phyloP scores from a whole-genome alignment of 163 green algal genomes.

The Coccomyxa subellipsoidea region DNA sequence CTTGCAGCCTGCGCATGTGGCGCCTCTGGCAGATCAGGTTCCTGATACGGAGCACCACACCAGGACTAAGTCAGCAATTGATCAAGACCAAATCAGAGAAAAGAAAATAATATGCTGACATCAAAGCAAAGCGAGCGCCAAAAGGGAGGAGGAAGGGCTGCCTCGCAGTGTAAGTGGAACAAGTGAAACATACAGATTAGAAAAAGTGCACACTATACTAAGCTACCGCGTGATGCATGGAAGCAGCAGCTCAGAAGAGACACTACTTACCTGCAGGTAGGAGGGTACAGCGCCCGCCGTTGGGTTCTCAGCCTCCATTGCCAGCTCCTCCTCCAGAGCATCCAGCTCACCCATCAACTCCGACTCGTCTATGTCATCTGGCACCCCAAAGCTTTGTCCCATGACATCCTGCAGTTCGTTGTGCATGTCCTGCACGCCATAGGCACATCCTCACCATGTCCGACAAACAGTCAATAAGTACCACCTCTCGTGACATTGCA shows the following conservation, averaged over 20 bases:
- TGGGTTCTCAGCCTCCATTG: conserved; percentile 52
- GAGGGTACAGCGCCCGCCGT: conserved; percentile 52
- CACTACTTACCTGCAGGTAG: conserved; percentile 76
- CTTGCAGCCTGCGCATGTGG: conserved; percentile 34
- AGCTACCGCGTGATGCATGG: too few species aligned
- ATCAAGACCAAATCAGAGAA: too few species aligned
- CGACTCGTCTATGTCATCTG: conserved; percentile 94
- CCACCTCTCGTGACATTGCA: too few species aligned
- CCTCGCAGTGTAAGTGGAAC: too few species aligned
- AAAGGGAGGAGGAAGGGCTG: too few species aligned
- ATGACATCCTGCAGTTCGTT: conserved; percentile 92
- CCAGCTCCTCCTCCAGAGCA: conserved; percentile 87
- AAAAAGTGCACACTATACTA: too few species aligned
- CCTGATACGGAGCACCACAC: conserved; percentile 32
- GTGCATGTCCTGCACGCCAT: conserved; percentile 68
- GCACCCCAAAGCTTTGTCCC: conserved; percentile 79
- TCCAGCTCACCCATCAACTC: conserved; percentile 95
- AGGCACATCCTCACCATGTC: background rate
- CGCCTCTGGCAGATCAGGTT: conserved; percentile 55
- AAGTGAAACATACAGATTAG: too few species aligned
- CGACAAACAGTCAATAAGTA: background rate
- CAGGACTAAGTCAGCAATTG: too few species aligned
- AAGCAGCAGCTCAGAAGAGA: too few species aligned
- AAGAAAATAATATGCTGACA: too few species aligned
- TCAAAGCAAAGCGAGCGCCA: too few species aligned